phyloP scores from a whole-genome alignment of 768 basidiomycete genomes.

The Suillus decipiens region DNA sequence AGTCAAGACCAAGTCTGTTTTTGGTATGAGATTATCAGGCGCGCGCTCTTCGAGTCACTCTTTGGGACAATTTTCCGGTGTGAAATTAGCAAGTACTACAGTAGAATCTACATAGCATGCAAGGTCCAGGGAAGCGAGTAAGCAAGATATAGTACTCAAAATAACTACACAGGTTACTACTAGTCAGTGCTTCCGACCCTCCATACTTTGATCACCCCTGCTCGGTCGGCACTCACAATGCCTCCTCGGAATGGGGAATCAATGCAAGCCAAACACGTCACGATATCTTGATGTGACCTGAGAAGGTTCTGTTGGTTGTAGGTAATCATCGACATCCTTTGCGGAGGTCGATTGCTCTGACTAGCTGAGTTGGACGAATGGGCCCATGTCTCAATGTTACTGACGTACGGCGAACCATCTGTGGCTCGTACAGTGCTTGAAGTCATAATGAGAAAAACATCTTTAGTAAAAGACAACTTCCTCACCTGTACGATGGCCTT shows the following conservation, averaged over 20 bases:
- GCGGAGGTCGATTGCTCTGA: conserved; percentile 67
- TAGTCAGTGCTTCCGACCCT: conserved; percentile 59
- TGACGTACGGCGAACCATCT: conserved; percentile 44
- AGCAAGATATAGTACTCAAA: conserved; percentile 10
- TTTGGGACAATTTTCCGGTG: neutral
- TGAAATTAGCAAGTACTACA: neutral
- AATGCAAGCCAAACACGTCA: conserved; percentile 82
- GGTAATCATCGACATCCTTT: conserved; percentile 76
- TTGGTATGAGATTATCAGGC: conserved; percentile 21
- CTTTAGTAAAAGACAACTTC: neutral
- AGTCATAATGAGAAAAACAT: conserved; percentile 5
- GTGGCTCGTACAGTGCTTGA: conserved; percentile 35
- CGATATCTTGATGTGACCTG: conserved; percentile 86
- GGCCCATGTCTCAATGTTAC: conserved; percentile 67
- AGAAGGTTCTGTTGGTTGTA: conserved; percentile 84
- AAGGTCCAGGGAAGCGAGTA: neutral
- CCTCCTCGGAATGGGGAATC: conserved; percentile 93
- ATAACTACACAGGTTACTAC: conserved; percentile 12
- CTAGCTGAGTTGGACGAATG: conserved; percentile 41
- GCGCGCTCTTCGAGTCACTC: conserved; percentile 7
- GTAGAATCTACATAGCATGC: neutral
- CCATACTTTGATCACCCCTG: conserved; percentile 92
- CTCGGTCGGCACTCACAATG: conserved; percentile 87
- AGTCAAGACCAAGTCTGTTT: conserved; percentile 16
- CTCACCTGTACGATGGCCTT: conserved; percentile 75